phyloP scores from a whole-genome alignment of 441 rosid species.

The Hura crepitans region DNA sequence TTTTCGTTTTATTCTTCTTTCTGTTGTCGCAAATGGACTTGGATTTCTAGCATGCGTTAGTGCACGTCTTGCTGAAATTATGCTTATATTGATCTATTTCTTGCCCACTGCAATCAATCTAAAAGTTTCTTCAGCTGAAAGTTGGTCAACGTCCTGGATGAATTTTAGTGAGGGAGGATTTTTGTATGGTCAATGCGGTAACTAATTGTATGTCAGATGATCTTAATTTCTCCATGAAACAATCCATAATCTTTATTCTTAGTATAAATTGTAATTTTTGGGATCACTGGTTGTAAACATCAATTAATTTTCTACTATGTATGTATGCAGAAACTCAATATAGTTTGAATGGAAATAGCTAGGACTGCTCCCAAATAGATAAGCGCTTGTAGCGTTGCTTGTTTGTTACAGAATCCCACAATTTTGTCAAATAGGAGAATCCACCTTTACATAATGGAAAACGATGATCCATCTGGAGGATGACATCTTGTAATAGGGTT shows the following conservation, averaged over 20 bases:
- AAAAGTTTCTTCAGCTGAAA: neutral
- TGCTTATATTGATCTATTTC: neutral
- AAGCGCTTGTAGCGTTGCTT: too few relatives aligned
- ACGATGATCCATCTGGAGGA: neutral
- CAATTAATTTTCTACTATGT: neutral
- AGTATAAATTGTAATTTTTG: neutral
- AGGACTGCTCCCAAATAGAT: neutral
- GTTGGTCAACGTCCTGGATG: neutral
- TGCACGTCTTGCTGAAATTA: neutral
- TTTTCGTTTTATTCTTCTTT: neutral
- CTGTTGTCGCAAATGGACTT: neutral
- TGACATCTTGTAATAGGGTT: neutral
- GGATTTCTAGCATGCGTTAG: neutral
- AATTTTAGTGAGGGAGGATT: neutral
- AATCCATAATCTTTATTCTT: neutral
- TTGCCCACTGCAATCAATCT: neutral
- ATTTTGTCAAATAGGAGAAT: neutral
- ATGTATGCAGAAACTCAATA: neutral
- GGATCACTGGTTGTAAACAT: neutral
- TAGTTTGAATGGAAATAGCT: neutral
- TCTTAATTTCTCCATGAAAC: neutral
- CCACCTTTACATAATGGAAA: neutral
- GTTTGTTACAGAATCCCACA: neutral
- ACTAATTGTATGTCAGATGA: neutral
- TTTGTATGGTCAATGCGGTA: neutral